A percentile compares a stretch with the other conserved stretches of the same genome.
phyloP scores from a whole-genome alignment of 1,139 yeast genomes.

The Nadsonia commutata region DNA sequence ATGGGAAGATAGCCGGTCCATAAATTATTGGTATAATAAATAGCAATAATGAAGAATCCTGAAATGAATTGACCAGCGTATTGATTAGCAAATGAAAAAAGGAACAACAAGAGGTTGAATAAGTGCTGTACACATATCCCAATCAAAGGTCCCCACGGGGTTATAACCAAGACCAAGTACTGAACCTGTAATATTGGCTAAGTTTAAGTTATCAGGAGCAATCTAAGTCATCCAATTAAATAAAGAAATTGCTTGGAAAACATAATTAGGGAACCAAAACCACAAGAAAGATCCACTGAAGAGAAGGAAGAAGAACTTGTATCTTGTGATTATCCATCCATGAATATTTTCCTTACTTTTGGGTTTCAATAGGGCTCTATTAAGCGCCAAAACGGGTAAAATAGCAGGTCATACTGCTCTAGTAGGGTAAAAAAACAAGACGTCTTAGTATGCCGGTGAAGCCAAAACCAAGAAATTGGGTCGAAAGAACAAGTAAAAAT shows the following conservation, averaged over 20 bases:
- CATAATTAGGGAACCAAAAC: conserved; percentile 43
- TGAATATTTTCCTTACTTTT: conserved; percentile 18
- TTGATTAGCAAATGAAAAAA: conserved; percentile 29
- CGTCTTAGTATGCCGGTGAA: conserved; percentile 35
- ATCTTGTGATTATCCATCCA: conserved; percentile 40
- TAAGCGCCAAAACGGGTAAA: conserved; percentile 40
- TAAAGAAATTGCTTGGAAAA: conserved; percentile 34
- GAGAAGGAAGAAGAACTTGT: conserved; percentile 29
- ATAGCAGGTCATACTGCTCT: conserved; percentile 44
- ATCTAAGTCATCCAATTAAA: conserved; percentile 60
- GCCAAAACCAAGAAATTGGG: conserved; percentile 45
- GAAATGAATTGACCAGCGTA: conserved; percentile 29
- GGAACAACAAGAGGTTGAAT: conserved; percentile 27
- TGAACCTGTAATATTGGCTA: conserved; percentile 44
- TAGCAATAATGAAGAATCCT: conserved; percentile 27
- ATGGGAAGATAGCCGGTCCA: conserved; percentile 39
- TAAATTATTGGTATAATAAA: conserved; percentile 33
- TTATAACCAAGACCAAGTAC: conserved; percentile 38
- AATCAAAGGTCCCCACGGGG: conserved; percentile 40
- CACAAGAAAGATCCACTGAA: conserved; percentile 31
- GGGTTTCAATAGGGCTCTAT: conserved; percentile 35
- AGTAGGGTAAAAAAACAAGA: conserved; percentile 37
- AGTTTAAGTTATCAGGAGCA: conserved; percentile 35
- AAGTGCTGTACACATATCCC: conserved; percentile 28
- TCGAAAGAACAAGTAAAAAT: conserved; percentile 35